These are phyloP conservation scores for Citrullus amarus DNA, from an alignment of 306 rosid species.

Conservation along the genomic window DNA sequence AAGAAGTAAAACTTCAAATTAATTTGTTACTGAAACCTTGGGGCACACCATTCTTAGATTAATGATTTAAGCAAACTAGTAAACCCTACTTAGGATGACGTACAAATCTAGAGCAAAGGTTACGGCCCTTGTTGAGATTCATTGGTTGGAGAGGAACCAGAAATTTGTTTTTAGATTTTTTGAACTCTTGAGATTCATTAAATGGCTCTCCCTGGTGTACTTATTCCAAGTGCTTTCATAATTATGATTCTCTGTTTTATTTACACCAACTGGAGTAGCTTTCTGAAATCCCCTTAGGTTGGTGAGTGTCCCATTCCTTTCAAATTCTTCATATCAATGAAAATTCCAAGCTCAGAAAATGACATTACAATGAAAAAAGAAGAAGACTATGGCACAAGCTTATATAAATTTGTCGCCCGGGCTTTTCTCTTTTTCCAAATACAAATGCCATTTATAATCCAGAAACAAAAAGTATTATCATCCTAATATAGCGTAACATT, in stretches of 20 bases:
- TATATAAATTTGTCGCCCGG: neutral
- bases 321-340: neutral
- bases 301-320: neutral
- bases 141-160: neutral
- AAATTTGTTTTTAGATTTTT: neutral
- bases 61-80: neutral
- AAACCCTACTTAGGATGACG: neutral
- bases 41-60: neutral
- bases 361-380: neutral
- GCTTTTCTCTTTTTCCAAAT: neutral
- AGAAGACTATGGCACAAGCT: neutral
- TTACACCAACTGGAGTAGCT: conserved; percentile 1
- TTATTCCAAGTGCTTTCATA: neutral
- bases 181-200: neutral
- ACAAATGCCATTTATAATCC: neutral
- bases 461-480: neutral
- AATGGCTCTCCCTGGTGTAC: neutral
- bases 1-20: neutral
- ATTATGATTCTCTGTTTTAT: neutral
- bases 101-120: neutral
- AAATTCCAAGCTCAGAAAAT: neutral
- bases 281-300: neutral
- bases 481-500: neutral
- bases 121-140: neutral
- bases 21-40: neutral